Percentiles rank a stretch among this genome's conserved stretches.
phyloP scores from a whole-genome alignment of 345 rosid genomes.

The Hypericum androsaemum region DNA sequence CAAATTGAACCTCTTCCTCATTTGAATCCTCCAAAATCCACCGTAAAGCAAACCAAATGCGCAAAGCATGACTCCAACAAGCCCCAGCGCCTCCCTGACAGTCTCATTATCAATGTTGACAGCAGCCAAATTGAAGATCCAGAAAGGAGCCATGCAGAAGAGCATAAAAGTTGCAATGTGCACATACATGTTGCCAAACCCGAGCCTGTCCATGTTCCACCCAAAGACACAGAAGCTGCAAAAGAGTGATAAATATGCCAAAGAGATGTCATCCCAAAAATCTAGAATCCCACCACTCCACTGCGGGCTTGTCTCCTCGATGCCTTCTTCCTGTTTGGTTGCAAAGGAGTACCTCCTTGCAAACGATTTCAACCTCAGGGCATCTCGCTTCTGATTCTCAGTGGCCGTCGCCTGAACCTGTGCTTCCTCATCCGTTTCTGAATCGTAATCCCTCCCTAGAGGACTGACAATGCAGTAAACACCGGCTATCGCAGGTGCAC shows the following conservation, averaged over 20 bases:
- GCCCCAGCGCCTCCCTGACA: constrained; percentile 49
- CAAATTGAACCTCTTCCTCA: constrained; percentile 72
- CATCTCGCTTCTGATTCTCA: constrained; percentile 23
- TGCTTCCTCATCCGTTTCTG: constrained; percentile 57
- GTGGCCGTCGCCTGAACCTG: constrained; percentile 23
- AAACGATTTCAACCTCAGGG: constrained; percentile 19
- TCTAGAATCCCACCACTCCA: constrained; percentile 92
- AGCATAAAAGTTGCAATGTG: constrained; percentile 80
- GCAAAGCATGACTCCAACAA: constrained; percentile 71
- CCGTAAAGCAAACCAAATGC: constrained; percentile 77
- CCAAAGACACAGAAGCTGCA: constrained; percentile 88
- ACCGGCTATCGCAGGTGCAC: constrained; percentile 79
- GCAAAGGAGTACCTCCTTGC: constrained; percentile 74
- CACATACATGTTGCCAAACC: constrained; percentile 94
- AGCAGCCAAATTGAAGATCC: constrained; percentile 86
- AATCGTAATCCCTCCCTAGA: constrained; percentile 70
- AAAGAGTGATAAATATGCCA: constrained; percentile 74
- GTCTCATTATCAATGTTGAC: constrained; percentile 55
- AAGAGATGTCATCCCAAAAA: constrained; percentile 77
- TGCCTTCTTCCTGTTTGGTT: constrained; percentile 25
- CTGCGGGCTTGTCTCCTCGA: constrained; percentile 38
- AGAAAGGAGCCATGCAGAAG: constrained; percentile 86
- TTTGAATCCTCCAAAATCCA: constrained; percentile 96
- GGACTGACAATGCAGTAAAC: constrained; percentile 70
- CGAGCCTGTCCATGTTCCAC: constrained; percentile 96